Conservation (phyloP, 1,284 basidiomycete species). For the Irpex rosettiformis region DNA sequence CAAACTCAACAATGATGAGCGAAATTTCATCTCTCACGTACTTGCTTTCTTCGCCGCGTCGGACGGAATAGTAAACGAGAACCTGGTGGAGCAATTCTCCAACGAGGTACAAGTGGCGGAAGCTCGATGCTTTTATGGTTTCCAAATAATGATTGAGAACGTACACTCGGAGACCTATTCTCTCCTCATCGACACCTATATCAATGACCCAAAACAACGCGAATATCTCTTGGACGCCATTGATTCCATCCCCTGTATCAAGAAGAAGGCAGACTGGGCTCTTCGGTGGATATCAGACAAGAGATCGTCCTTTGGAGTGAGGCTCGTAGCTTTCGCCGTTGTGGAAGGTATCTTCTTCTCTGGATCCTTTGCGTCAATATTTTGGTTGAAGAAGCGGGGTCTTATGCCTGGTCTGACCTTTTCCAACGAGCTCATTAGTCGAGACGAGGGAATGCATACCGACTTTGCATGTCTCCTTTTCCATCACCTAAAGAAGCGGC, state of each 20-base stretch:
- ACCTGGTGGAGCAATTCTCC: slow-evolving; percentile 93
- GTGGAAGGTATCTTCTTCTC: slow-evolving; percentile 99
- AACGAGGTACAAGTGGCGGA: slow-evolving; percentile 94
- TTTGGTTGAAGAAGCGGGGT: slow-evolving; percentile 99
- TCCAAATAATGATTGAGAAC: slow-evolving; percentile 99
- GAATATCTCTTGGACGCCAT: slow-evolving; percentile 92
- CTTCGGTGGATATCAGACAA: slow-evolving; percentile 90
- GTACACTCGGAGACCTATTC: slow-evolving; percentile 98
- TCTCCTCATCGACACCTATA: slow-evolving; percentile 96
- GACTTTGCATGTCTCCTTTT: slow-evolving; percentile 97
- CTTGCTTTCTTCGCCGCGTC: slow-evolving; percentile 97
- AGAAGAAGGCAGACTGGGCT: slow-evolving; percentile 93
- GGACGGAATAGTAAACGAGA: slow-evolving; percentile 98
- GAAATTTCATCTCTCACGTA: slow-evolving; percentile 94
- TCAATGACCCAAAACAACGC: slow-evolving; percentile 84
- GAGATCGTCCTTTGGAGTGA: slow-evolving; percentile 83
- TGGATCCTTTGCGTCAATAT: slow-evolving; percentile 91
- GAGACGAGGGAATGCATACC: slow-evolving; percentile 98
- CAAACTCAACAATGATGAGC: slow-evolving; percentile 90
- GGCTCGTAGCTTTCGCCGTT: slow-evolving; percentile 95
- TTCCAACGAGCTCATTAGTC: slow-evolving; percentile 96
- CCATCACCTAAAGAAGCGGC: slow-evolving; percentile 76
- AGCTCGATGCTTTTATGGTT: slow-evolving; percentile 97
- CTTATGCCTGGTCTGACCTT: slow-evolving; percentile 98
- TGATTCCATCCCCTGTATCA: slow-evolving; percentile 91